phyloP scores from a whole-genome alignment of 441 rosid genomes.

The Pelargonium australe region DNA sequence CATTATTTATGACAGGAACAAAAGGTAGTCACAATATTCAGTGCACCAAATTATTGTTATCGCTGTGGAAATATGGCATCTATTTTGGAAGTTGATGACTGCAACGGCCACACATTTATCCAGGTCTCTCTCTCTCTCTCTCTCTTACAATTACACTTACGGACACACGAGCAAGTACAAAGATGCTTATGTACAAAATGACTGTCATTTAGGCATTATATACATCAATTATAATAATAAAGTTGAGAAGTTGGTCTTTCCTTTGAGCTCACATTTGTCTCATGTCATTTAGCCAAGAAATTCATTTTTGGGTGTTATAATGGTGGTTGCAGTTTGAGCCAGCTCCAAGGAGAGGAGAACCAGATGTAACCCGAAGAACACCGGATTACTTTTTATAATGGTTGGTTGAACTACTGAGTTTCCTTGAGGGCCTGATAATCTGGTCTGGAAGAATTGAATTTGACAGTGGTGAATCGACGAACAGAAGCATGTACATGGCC shows the following conservation, averaged over 20 bases:
- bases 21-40: conserved; percentile 67
- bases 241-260: not conserved
- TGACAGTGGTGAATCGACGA: too few relatives aligned
- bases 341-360: conserved; percentile 73
- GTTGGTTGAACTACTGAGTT: not conserved
- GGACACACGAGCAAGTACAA: not conserved
- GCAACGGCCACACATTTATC: conserved; percentile 55
- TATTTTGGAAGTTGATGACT: conserved; percentile 64
- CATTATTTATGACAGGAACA: conserved; percentile 43
- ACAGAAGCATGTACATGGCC: too few relatives aligned
- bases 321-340: conserved; percentile 54
- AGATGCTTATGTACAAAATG: not conserved
- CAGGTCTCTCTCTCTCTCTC: conserved; percentile 34
- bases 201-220: too few relatives aligned
- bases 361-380: conserved; percentile 60
- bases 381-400: conserved; percentile 61
- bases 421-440: too few relatives aligned
- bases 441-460: too few relatives aligned
- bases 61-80: conserved; percentile 78
- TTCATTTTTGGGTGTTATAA: not conserved
- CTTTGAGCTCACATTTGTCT: not conserved
- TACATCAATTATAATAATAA: not conserved
- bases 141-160: not conserved
- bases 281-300: not conserved
- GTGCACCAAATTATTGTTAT: conserved; percentile 27